Evolutionary conservation across 129 eudicot species (phyloP), one percentile per base, ranked within the genome.

Genomic region (Flaveria sonorensis): DNA sequence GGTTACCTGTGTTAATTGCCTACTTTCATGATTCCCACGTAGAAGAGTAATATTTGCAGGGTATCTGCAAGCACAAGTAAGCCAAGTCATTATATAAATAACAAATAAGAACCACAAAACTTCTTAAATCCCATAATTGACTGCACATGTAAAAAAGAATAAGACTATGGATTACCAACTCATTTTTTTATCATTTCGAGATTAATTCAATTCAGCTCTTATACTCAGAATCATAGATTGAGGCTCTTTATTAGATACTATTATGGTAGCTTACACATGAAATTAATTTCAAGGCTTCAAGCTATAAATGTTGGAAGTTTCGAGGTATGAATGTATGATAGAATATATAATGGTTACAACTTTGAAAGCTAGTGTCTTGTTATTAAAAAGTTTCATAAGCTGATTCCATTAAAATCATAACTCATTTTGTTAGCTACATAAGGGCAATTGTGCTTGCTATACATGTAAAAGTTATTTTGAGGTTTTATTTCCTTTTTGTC

Each of bases 21-120:
- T 90, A 80, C 98, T 93, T 85, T 93, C 98, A 57, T 93, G 98
- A 81, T 93, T 93, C 62, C 98, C 98, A 78, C 97, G 98, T 51
- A 93, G 82, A 78, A 93, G 96, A 73, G 98, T 93, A 65, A 93
- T 93, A 77, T 93, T 85, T 47, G 97, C 98, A 64, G 98, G 98
- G 82, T 90, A 91, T 86, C 98, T 93, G 79, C 73, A 45, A 79
- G 79, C 19, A 77, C 75, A 75, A 19, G 32, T 59, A 67, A 81
- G 43, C 43, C 56, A 32, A 65, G 23, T 3, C 11, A 70, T 10
- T 59, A 51, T 9, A 67, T 74, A 81, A 73, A 72, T 20, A 26
- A 28, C 47, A 72, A 15, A 28, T 4, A 63, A 42, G 3, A 40
- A 21, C 40, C 10, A 15, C 76, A 81, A 9, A 42, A n/a, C 64